Percentiles rank a stretch among this genome's conserved stretches.
Conservation (phyloP, 2,329 filamentous ascomycete species). For the Aspergillus arachidicola region DNA sequence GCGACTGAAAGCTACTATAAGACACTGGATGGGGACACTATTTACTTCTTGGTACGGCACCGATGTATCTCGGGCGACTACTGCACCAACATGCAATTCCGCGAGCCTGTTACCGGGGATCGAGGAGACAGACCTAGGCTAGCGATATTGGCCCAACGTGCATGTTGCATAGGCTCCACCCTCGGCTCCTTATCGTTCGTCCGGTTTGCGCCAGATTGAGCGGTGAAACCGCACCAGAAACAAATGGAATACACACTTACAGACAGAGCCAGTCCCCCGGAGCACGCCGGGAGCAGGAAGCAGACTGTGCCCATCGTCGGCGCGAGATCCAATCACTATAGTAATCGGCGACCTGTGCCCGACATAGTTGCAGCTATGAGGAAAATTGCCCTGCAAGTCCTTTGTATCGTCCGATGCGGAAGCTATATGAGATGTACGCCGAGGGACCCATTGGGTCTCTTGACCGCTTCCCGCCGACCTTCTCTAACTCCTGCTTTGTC, state of each 20-base stretch:
- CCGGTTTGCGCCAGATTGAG: conserved; percentile 22
- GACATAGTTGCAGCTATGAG: conserved; percentile 18
- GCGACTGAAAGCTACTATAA: background rate
- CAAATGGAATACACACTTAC: conserved; percentile 16
- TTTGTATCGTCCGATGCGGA: conserved; percentile 17
- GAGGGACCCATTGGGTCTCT: conserved; percentile 19
- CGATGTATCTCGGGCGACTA: conserved; percentile 21
- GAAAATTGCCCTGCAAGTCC: conserved; percentile 13
- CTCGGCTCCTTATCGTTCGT: conserved; percentile 27
- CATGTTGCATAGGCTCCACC: conserved; percentile 24
- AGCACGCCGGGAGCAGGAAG: conserved; percentile 25
- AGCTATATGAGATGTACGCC: conserved; percentile 18
- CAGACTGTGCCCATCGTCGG: conserved; percentile 6
- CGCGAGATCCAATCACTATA: conserved; percentile 6
- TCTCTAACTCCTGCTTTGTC: background rate
- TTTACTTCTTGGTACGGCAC: background rate
- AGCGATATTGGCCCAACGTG: conserved; percentile 25
- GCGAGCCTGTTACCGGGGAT: conserved; percentile 14
- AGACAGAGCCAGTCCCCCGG: conserved; percentile 26
- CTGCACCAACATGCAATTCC: conserved; percentile 21
- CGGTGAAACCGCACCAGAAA: conserved; percentile 28
- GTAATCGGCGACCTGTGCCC: conserved; percentile 12
- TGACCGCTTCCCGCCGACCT: conserved; percentile 22
- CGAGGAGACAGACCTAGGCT: conserved; percentile 24
- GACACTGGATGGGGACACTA: conserved; percentile 4